Base-by-base conservation (phyloP, 164 flowering plant species). In the Berberis vulgaris region DNA sequence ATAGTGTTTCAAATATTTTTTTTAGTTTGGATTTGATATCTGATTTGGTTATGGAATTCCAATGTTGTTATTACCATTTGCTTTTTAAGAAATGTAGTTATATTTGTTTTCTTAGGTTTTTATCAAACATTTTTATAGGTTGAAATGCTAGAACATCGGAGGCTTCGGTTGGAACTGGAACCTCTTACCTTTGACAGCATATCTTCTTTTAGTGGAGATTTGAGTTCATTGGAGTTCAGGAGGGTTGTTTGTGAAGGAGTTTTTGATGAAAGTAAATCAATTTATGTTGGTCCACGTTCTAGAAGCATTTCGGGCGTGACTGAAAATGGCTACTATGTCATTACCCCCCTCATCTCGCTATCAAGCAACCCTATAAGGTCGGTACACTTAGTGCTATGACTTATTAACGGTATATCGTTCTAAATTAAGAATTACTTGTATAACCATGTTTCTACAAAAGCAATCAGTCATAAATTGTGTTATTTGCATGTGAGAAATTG, bases 251-350 rank as follows among this genome's bases (percentile, higher is more conserved):
- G 88, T 62, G 82, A 74, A 79, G 98, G 98, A 54, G 72, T 80
- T 67, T 87, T 87, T 64, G 95, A 94, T 70, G 97, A 94, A 59
- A 72, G 78, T 50, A 91, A 65, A 64, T 88, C 97, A 6, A 76
- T 94, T 55, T 94, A 68, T 73, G 74, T 94, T 26, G 98, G 98
- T 40, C 98, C 98, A 40, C 89, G 96, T 43, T 88, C 97, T 45
- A 83, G 98, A 76, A 87, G 96, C 77, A 86, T 94, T 68, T 94
- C 97, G 1, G 98, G 98, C 57, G 85, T 94, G 67, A 87, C 97
- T 38, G 96, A 90, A 77, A 94, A 91, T 80, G 98, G 98, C 53
- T 91, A 88, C 76, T 90, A 83, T 67, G 70, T 94, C 41, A 82
- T 94, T 52, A 88, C 93, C 2, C 97, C 98, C 41, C 80, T 94